These are phyloP conservation scores for Trichoderma atroviride DNA, from an alignment of 2,329 filamentous ascomycete genomes.

Conservation along the genomic window DNA sequence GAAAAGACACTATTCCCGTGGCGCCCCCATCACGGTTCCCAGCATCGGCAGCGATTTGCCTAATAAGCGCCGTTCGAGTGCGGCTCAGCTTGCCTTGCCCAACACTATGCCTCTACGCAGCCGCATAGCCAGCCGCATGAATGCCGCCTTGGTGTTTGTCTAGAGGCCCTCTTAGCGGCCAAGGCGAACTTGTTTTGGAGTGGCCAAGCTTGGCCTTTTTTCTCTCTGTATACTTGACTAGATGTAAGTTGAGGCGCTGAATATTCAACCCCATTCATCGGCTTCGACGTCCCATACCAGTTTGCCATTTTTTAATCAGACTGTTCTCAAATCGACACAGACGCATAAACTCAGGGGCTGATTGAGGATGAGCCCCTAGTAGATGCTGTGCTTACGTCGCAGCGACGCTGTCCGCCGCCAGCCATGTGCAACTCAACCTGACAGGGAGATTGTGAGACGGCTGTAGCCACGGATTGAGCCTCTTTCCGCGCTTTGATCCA, in stretches of 20 bases:
- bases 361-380: slow-evolving; percentile 33
- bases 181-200: neutral
- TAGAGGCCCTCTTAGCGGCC: neutral
- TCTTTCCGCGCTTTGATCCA: slow-evolving; percentile 31
- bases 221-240: slow-evolving; percentile 31
- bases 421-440: slow-evolving; percentile 21
- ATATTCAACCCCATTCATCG: slow-evolving; percentile 27
- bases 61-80: neutral
- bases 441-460: slow-evolving; percentile 18
- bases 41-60: neutral
- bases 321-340: slow-evolving; percentile 30
- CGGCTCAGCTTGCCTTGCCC: neutral
- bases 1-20: neutral
- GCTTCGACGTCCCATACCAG: slow-evolving; percentile 32
- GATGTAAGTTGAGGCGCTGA: slow-evolving; percentile 30
- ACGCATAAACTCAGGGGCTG: slow-evolving; percentile 28
- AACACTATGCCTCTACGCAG: slow-evolving; percentile 17
- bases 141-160: slow-evolving; percentile 34
- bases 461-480: neutral
- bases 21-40: neutral
- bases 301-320: slow-evolving; percentile 29
- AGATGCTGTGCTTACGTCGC: slow-evolving; percentile 29
- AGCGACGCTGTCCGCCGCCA: slow-evolving; percentile 27
- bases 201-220: neutral
- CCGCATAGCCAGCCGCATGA: slow-evolving; percentile 34